These are phyloP conservation scores for Venturia pyrina DNA, from an alignment of 2,329 filamentous ascomycete genomes.

Conservation along the genomic window DNA sequence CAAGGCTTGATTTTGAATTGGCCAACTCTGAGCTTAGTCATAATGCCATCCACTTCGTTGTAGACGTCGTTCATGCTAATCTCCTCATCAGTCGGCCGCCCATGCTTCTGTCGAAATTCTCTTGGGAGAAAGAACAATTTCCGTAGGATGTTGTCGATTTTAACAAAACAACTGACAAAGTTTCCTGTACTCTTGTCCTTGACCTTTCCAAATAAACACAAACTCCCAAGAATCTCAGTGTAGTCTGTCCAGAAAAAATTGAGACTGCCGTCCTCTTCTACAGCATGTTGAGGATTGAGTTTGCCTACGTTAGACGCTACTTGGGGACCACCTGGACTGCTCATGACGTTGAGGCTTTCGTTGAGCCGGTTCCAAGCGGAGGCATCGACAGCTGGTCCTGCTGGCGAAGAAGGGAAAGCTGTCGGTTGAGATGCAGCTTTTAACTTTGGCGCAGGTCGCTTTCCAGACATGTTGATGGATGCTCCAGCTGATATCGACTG, in stretches of 20 bases:
- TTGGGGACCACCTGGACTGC: conserved; percentile 54
- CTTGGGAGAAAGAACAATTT: conserved; percentile 92
- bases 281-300: conserved; percentile 68
- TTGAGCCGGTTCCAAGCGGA: conserved; percentile 84
- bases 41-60: conserved; percentile 74
- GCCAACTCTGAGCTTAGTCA: conserved; percentile 75
- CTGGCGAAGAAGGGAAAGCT: conserved; percentile 68
- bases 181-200: conserved; percentile 71
- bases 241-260: conserved; percentile 98
- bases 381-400: conserved; percentile 57
- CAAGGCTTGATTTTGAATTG: conserved; percentile 92
- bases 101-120: conserved; percentile 47
- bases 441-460: conserved; percentile 62
- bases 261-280: conserved; percentile 87
- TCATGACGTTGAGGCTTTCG: conserved; percentile 75
- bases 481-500: conserved; percentile 50
- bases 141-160: conserved; percentile 85
- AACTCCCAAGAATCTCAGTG: conserved; percentile 77
- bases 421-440: conserved; percentile 59
- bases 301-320: conserved; percentile 60
- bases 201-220: conserved; percentile 94
- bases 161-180: conserved; percentile 89
- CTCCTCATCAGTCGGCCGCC: conserved; percentile 62
- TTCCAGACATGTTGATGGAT: conserved; percentile 78
- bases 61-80: conserved; percentile 86